These are phyloP conservation scores for Xylogone sp. DNA, from an alignment of 2,329 filamentous ascomycete genomes.

Conservation along the genomic window DNA sequence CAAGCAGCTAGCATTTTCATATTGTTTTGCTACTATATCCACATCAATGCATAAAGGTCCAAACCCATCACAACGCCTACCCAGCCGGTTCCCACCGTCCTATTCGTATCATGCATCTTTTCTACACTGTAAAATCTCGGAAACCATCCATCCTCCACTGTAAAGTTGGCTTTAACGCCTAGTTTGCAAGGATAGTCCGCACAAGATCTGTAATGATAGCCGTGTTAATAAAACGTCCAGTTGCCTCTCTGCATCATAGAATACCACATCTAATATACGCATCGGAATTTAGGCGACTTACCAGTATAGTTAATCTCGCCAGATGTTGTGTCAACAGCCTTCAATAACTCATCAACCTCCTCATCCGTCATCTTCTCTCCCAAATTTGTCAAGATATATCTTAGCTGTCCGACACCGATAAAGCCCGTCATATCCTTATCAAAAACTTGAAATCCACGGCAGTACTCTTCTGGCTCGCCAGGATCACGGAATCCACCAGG, in stretches of 20 bases:
- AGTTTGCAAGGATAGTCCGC: slow-evolving; percentile 83
- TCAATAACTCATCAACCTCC: slow-evolving; percentile 97
- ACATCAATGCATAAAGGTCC: slow-evolving; percentile 1
- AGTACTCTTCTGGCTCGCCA: slow-evolving; percentile 97
- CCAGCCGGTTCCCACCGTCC: slow-evolving; percentile 1
- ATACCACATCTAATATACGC: background rate
- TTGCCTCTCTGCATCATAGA: background rate
- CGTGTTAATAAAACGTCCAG: too few relatives aligned
- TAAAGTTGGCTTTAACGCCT: slow-evolving; percentile 25
- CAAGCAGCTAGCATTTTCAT: background rate
- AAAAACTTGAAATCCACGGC: slow-evolving; percentile 97
- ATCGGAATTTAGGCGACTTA: slow-evolving; percentile 39
- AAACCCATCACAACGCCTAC: slow-evolving; percentile 4
- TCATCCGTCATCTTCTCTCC: slow-evolving; percentile 99
- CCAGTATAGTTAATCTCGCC: slow-evolving; percentile 98
- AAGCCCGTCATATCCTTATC: slow-evolving; percentile 99
- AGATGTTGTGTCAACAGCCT: slow-evolving; percentile 93
- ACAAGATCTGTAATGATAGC: slow-evolving; percentile 63
- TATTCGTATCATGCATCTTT: slow-evolving; percentile 6
- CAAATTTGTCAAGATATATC: slow-evolving; percentile 96
- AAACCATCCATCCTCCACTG: background rate
- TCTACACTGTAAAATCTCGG: background rate
- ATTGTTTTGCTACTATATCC: background rate
- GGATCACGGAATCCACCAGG: slow-evolving; percentile 97
- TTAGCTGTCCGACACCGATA: slow-evolving; percentile 94